phyloP scores from a whole-genome alignment of 345 rosid genomes.

The Physaria fendleri region DNA sequence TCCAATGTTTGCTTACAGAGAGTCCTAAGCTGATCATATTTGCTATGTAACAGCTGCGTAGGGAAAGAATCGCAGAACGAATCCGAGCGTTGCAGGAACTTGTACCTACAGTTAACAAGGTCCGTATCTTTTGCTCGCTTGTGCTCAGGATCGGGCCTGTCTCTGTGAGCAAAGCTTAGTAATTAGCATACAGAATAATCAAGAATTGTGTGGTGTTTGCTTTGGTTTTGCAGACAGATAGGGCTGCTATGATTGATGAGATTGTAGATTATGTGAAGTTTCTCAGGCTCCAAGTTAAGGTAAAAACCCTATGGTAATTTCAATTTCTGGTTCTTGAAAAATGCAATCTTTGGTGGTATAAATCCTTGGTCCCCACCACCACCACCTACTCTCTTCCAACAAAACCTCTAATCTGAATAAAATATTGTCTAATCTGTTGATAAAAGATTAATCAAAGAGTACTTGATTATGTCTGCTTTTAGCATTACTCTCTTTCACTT shows the following conservation, averaged over 20 bases:
- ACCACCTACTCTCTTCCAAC: conserved; percentile 8
- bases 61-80: conserved; percentile 97
- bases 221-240: conserved; percentile 58
- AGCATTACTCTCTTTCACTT: conserved; percentile 21
- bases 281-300: conserved; percentile 99
- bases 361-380: conserved; percentile 33
- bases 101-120: conserved; percentile 99
- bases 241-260: conserved; percentile 99
- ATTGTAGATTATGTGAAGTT: conserved; percentile 99
- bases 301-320: conserved; percentile 33
- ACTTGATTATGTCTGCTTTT: conserved; percentile 14
- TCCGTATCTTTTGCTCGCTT: conserved; percentile 29
- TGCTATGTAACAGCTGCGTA: conserved; percentile 61
- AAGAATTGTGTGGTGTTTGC: background rate
- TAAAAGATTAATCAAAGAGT: conserved; percentile 14
- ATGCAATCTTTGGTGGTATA: conserved; percentile 3
- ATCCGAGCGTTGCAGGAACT: conserved; percentile 95
- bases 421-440: conserved; percentile 14
- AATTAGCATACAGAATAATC: background rate
- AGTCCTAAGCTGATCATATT: background rate
- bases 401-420: conserved; percentile 8
- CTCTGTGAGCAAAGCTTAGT: conserved; percentile 2
- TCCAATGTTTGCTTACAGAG: background rate
- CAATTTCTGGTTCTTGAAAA: background rate
- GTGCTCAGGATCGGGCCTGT: too few relatives aligned